Evolutionary conservation across 1,284 basidiomycete species (phyloP).

Genomic region (Porodaedalea pini): DNA sequence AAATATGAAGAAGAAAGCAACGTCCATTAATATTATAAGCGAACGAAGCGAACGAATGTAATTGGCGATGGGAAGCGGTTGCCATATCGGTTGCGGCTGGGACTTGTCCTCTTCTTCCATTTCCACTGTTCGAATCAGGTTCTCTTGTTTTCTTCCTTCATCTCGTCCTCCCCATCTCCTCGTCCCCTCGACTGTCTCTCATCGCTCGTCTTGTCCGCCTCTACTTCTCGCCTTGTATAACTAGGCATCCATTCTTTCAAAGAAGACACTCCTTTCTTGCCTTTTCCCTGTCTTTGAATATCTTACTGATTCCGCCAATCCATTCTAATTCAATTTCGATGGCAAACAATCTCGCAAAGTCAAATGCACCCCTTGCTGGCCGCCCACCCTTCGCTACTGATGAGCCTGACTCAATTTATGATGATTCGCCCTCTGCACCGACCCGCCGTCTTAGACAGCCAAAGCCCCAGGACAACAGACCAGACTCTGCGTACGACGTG

Average conservation of each 20-base stretch:
- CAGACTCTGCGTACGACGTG: slow-evolving; percentile 58
- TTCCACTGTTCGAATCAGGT: slow-evolving; percentile 1
- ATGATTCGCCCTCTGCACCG: slow-evolving; percentile 31
- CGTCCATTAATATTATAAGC: too few relatives aligned
- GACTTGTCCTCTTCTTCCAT: slow-evolving; percentile 5
- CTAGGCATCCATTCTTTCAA: slow-evolving; percentile 19
- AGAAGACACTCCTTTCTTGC: slow-evolving; percentile 10
- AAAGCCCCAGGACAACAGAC: slow-evolving; percentile 30
- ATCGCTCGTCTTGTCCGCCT: too few relatives aligned
- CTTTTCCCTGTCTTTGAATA: slow-evolving; percentile 3
- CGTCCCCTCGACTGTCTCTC: too few relatives aligned
- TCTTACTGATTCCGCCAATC: neutral
- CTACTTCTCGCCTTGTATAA: slow-evolving; percentile 14
- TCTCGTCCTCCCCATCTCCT: neutral
- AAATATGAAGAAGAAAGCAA: neutral
- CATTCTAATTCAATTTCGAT: slow-evolving; percentile 3
- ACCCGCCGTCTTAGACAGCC: slow-evolving; percentile 28
- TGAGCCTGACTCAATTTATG: slow-evolving; percentile 58
- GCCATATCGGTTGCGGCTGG: slow-evolving; percentile 4
- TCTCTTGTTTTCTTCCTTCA: neutral
- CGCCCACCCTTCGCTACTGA: slow-evolving; percentile 67
- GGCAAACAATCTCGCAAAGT: slow-evolving; percentile 14
- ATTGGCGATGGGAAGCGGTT: slow-evolving; percentile 9
- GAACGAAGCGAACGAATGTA: neutral
- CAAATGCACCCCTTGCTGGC: slow-evolving; percentile 49